phyloP scores from a whole-genome alignment of 225 moss, liverwort and hornwort genomes.

The Polytrichum commune region DNA sequence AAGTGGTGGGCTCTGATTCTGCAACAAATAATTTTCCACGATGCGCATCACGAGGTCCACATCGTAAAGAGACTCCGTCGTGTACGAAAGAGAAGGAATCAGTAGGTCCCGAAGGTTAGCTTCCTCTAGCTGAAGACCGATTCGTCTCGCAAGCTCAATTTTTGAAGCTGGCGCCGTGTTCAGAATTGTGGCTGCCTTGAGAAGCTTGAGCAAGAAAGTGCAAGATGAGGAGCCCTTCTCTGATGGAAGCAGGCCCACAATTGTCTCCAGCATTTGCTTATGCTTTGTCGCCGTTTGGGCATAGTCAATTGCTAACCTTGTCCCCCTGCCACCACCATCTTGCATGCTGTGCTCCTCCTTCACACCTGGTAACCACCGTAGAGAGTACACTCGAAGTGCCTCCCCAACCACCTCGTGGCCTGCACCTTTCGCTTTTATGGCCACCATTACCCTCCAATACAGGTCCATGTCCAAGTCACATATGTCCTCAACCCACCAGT shows the following conservation, averaged over 20 bases:
- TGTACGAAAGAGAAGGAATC: constrained; percentile 68
- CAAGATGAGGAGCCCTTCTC: constrained; percentile 56
- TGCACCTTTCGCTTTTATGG: constrained; percentile 62
- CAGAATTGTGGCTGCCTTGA: constrained; percentile 59
- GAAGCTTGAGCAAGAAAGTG: constrained; percentile 68
- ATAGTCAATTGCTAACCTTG: constrained; percentile 34
- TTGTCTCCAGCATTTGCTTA: constrained; percentile 61
- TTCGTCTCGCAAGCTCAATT: constrained; percentile 55
- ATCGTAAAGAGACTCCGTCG: constrained; percentile 52
- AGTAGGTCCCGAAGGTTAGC: constrained; percentile 65
- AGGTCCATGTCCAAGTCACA: constrained; percentile 80
- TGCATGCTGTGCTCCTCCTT: constrained; percentile 35
- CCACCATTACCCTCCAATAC: constrained; percentile 83
- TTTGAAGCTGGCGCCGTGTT: constrained; percentile 48
- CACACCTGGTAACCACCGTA: constrained; percentile 79
- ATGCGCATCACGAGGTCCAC: constrained; percentile 72
- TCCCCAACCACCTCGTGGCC: constrained; percentile 55
- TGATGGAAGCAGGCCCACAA: constrained; percentile 63
- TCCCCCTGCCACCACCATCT: constrained; percentile 19
- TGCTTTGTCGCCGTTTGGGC: constrained; percentile 50
- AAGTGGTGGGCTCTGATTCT: constrained; percentile 61
- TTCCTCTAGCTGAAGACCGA: constrained; percentile 75
- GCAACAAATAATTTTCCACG: constrained; percentile 64
- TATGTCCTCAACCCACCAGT: constrained; percentile 94
- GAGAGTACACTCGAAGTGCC: constrained; percentile 62